Percentiles rank a stretch among this genome's conserved stretches.
Conservation (phyloP, 2,329 filamentous ascomycete genomes). For the Phialophora expanda region DNA sequence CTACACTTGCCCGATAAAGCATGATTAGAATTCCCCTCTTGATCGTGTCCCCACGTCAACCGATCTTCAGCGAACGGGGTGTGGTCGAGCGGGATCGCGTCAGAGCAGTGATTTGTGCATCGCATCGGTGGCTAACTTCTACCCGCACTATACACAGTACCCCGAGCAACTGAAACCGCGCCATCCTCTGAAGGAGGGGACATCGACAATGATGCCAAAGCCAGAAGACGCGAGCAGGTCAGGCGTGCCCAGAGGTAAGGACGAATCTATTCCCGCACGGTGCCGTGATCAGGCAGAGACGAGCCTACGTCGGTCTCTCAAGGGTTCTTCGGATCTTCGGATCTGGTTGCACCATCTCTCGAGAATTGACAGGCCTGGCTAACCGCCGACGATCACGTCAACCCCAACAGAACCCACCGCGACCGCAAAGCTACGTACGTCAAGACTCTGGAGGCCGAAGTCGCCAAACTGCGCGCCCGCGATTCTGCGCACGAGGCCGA, state of each 20-base stretch:
- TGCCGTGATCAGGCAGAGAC: neutral
- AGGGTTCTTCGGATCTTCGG: neutral
- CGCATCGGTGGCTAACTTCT: slow-evolving; percentile 1
- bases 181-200: slow-evolving; percentile 6
- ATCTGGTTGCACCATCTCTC: no score
- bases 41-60: neutral
- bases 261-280: slow-evolving; percentile 2
- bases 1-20: neutral
- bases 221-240: slow-evolving; percentile 42
- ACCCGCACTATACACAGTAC: neutral
- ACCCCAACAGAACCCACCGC: slow-evolving; percentile 41
- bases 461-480: slow-evolving; percentile 40
- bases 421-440: slow-evolving; percentile 44
- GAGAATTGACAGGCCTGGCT: neutral
- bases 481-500: slow-evolving; percentile 33
- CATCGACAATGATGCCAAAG: slow-evolving; percentile 23
- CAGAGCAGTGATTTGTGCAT: neutral
- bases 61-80: neutral
- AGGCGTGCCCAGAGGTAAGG: slow-evolving; percentile 42
- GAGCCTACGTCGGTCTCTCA: neutral
- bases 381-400: slow-evolving; percentile 7
- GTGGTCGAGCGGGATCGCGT: neutral
- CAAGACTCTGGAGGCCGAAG: slow-evolving; percentile 41
- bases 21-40: neutral
- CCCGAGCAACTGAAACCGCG: slow-evolving; percentile 2